phyloP scores from a whole-genome alignment of 805 yeast species.

The Millerago galiae region DNA sequence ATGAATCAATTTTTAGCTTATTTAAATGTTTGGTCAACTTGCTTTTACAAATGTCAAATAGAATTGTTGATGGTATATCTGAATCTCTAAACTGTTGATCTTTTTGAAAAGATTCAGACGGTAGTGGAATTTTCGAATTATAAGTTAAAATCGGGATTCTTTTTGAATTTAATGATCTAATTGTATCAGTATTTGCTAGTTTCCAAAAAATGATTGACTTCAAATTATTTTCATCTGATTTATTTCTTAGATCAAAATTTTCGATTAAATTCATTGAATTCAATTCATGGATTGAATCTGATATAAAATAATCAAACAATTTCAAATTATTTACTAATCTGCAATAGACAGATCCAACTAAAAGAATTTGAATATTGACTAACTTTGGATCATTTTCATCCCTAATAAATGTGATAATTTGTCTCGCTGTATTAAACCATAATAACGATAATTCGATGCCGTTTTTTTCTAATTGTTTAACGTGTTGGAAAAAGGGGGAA shows the following conservation, averaged over 20 bases:
- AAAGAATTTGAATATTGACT: background rate
- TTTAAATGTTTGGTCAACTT: background rate
- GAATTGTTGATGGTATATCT: background rate
- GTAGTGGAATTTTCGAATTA: background rate
- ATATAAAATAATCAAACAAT: background rate
- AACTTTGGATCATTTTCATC: background rate
- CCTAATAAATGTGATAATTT: conserved; percentile 10
- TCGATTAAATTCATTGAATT: background rate
- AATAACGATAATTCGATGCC: conserved; percentile 1
- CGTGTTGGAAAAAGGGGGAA: background rate
- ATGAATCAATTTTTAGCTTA: background rate
- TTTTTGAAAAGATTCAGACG: background rate
- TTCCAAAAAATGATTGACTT: background rate
- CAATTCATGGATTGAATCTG: conserved; percentile 1
- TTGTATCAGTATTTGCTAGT: conserved; percentile 1
- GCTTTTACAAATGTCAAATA: background rate
- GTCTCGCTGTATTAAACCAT: conserved; percentile 17
- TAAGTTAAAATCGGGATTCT: conserved; percentile 1
- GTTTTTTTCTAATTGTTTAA: background rate
- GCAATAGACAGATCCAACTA: background rate
- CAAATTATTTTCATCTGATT: background rate
- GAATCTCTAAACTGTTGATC: background rate
- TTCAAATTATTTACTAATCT: background rate
- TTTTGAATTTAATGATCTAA: background rate
- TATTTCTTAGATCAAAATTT: background rate